Percentiles rank a stretch among this genome's conserved stretches.
Evolutionary conservation across 2,329 filamentous ascomycete species (phyloP).

Genomic region (Talaromyces piceae): DNA sequence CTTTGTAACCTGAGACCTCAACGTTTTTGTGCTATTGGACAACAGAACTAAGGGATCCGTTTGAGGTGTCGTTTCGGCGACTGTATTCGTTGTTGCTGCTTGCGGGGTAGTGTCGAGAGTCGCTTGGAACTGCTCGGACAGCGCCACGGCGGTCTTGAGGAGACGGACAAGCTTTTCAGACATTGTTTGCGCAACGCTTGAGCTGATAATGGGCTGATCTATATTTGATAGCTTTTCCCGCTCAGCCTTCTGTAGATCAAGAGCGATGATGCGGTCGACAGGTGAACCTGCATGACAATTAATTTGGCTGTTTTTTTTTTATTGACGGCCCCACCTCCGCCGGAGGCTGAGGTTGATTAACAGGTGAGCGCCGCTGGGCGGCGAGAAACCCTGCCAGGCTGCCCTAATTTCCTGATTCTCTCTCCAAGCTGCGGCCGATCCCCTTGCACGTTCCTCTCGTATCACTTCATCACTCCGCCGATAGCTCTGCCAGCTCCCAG

Average conservation of each 20-base stretch:
- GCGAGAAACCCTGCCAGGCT: constrained; percentile 15
- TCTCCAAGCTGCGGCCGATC: constrained; percentile 1
- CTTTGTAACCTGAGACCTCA: constrained; percentile 79
- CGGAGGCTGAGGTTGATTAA: too few relatives aligned
- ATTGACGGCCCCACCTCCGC: not conserved
- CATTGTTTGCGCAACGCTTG: constrained; percentile 17
- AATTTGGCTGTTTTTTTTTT: not conserved
- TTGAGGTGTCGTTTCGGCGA: constrained; percentile 9
- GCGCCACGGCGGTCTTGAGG: constrained; percentile 27
- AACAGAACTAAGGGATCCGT: constrained; percentile 55
- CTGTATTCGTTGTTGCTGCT: constrained; percentile 6
- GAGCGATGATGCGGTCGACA: not conserved
- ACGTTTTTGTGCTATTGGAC: constrained; percentile 61
- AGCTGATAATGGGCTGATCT: not conserved
- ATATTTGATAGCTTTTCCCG: not conserved
- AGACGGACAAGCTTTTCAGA: constrained; percentile 23
- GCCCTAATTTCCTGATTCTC: constrained; percentile 21
- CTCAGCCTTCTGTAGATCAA: not conserved
- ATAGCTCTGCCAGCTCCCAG: not conserved
- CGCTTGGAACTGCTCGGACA: constrained; percentile 33
- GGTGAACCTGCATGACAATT: not conserved
- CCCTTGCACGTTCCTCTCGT: not conserved
- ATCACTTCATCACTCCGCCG: not conserved
- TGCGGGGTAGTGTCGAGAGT: constrained; percentile 23
- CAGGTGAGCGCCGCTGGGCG: too few relatives aligned